Percentiles rank a stretch among this genome's conserved stretches.
phyloP scores from a whole-genome alignment of 163 green algal species.

The Scenedesmus sp. region DNA sequence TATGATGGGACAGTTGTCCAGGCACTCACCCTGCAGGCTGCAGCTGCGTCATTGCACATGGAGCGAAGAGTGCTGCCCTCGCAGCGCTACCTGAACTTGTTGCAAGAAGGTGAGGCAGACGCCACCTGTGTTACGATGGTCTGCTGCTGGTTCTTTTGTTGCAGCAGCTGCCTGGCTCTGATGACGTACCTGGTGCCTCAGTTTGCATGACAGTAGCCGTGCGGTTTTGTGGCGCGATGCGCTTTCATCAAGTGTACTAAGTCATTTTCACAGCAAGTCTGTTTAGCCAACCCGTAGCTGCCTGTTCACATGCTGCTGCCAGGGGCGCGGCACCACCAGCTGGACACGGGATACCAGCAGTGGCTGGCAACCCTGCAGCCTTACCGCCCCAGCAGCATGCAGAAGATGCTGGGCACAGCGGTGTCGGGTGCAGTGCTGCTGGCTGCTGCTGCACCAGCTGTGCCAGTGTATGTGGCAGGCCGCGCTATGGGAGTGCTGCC shows the following conservation, averaged over 20 bases:
- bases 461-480: constrained; percentile 29
- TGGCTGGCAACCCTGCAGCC: constrained; percentile 51
- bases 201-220: too few species aligned
- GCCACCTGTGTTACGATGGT: too few species aligned
- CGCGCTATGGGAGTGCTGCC: constrained; percentile 19
- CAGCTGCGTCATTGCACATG: constrained; percentile 32
- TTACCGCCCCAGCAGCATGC: constrained; percentile 44
- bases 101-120: constrained; percentile 49
- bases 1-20: neutral
- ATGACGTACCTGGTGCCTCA: too few species aligned
- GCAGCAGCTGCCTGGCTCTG: neutral
- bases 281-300: too few species aligned
- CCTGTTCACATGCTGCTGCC: neutral
- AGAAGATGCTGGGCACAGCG: neutral
- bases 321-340: constrained; percentile 49
- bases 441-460: constrained; percentile 25
- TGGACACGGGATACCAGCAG: constrained; percentile 50
- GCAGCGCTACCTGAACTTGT: constrained; percentile 59
- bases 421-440: constrained; percentile 33
- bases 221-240: too few species aligned
- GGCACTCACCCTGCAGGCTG: neutral
- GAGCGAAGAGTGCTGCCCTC: constrained; percentile 43
- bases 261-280: too few species aligned
- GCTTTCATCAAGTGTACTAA: too few species aligned
- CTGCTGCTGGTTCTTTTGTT: neutral